Evolutionary conservation across 129 eudicot genomes (phyloP), one percentile per base, ranked within the genome.

Genomic region (Chrysanthemum makinoi): DNA sequence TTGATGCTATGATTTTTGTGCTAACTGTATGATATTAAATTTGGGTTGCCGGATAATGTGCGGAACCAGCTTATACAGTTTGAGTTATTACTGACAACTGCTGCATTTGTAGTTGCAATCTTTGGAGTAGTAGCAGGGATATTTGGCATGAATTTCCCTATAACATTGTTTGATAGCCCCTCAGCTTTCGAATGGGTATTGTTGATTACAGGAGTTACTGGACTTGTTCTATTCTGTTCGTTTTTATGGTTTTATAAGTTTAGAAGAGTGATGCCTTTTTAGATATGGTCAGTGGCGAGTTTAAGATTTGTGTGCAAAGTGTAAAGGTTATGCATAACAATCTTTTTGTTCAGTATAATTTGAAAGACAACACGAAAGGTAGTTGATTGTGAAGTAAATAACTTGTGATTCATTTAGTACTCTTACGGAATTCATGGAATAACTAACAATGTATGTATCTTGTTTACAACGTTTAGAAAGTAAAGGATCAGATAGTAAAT

Each of bases 11-110:
- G 1, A 24, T 2, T 24, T 1, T 8, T 52, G 52, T 3, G 11
- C 48, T 68, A 30, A n/a, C 17, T n/a, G 15, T 22, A 51, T 39
- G 20, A 73, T 30, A 6, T 30, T 9, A 54, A 68, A 13, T 19
- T 68, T 30, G 57, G 28, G 55, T 60, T 84, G 84, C 93, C 87
- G 99, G 97, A 87, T 69, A 90, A 87, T 68, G 97, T 89, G 39
- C 84, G 97, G 72, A 90, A 94, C 81, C 95, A 94, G 80, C 97
- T 94, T 74, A 87, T 94, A 73, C 99, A 90, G 67, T 94, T 94
- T 58, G 97, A 94, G 81, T 78, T 94, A 79, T 54, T 94, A 62
- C 75, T 94, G 46, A 90, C 99, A 10, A 90, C 97, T 8, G 99
- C 96, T 5, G 86, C 99, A 22, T 94, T 94, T 66, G 99, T 90